Percentiles rank a stretch among this genome's conserved stretches.
These are phyloP conservation scores for Boletus holoroseus DNA, from an alignment of 1,284 basidiomycete species.

Conservation along the genomic window DNA sequence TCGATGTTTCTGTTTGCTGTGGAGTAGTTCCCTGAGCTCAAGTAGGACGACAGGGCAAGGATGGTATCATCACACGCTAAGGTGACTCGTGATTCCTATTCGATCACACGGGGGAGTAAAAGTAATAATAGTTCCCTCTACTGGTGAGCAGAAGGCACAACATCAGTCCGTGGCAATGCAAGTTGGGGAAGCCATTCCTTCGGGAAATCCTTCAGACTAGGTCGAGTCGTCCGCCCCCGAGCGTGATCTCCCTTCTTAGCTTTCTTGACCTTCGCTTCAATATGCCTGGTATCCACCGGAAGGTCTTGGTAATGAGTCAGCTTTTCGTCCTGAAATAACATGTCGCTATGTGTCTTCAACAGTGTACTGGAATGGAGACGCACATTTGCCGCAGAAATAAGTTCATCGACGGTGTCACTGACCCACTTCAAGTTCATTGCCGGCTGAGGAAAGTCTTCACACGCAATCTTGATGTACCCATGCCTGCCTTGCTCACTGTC, in stretches of 20 bases:
- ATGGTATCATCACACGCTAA: constrained; percentile 2
- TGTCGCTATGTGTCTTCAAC: constrained; percentile 7
- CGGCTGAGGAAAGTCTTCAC: constrained; percentile 73
- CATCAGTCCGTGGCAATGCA: constrained; percentile 5
- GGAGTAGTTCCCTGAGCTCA: not conserved
- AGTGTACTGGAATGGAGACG: constrained; percentile 26
- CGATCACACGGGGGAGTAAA: not conserved
- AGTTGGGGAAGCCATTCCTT: constrained; percentile 65
- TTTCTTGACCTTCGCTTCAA: constrained; percentile 65
- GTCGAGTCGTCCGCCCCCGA: constrained; percentile 52
- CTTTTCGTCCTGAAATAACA: constrained; percentile 20
- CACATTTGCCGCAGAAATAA: constrained; percentile 76
- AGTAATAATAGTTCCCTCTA: constrained; percentile 12
- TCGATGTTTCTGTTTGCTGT: not conserved
- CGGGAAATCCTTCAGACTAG: constrained; percentile 73
- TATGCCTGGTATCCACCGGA: constrained; percentile 74
- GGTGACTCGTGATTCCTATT: constrained; percentile 4
- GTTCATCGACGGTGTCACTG: constrained; percentile 68
- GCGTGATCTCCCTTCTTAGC: constrained; percentile 65
- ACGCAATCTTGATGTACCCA: constrained; percentile 81
- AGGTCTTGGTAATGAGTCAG: constrained; percentile 47
- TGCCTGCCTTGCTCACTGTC: constrained; percentile 48
- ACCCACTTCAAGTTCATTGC: constrained; percentile 85
- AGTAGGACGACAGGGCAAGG: not conserved
- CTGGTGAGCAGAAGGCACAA: constrained; percentile 1